Evolutionary conservation across 345 rosid species (phyloP), one percentile per base, ranked within the genome.

Genomic region (Arabis hirsuta): DNA sequence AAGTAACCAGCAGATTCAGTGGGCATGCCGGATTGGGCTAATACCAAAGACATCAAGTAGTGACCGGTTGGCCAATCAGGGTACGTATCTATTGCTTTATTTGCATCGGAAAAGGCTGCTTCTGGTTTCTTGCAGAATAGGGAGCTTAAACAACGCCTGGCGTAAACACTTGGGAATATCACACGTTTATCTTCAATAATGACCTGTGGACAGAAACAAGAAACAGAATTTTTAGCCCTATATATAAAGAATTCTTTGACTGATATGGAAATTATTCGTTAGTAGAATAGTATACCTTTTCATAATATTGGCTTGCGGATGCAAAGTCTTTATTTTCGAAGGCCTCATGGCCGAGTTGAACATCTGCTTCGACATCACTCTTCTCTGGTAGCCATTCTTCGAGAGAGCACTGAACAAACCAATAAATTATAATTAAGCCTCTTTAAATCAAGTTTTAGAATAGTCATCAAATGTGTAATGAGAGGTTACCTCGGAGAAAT

Each of bases 11-110:
- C 68, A 1, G 97, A 89, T 44, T 95, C 99, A 55, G 82, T 84
- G 77, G 76, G 82, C 97, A 90, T 91, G 79, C 85, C 81, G 48
- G 88, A 81, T 74, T 91, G 90, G 36, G 96, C 85, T 41, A 91
- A 87, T 34, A 97, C 97, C 24, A 90, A 89, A 1, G 99, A 91
- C 83, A 88, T 96, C 96, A 95, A 83, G 82, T 87, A 91, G 83
- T 86, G 90, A 36, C 93, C 96, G 0, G 88, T 83, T 13, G 97
- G 91, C 99, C 96, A 95, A n/a, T 87, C 96, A 11, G 93, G 90
- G 59, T 67, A 76, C 31, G 7, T 6, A 31, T 31, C 1, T 31
- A 31, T 31, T 31, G 34, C 34, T 31, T 31, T 4, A 31, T 31
- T 4, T 31, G 34, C 34, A 31, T 31, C 34, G 6, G 6, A 6